These are phyloP conservation scores for Chalciporus piperatus DNA, from an alignment of 768 basidiomycete species.

Conservation along the genomic window DNA sequence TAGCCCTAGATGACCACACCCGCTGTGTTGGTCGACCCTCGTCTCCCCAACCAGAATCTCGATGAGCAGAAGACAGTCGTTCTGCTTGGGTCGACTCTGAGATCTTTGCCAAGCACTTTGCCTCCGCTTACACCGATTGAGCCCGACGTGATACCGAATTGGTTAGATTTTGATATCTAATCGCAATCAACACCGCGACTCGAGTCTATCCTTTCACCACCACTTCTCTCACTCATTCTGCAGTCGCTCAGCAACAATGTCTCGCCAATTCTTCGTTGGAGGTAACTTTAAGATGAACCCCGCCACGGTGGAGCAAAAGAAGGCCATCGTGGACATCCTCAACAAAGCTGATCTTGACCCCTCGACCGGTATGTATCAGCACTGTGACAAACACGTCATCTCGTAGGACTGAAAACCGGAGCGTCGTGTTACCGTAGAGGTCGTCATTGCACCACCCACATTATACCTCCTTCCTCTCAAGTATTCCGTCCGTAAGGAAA, in stretches of 20 bases:
- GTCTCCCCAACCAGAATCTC: no score
- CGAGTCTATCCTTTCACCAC: neutral
- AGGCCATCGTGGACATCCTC: conserved; percentile 61
- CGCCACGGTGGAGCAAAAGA: conserved; percentile 58
- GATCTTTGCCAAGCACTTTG: no score
- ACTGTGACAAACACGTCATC: neutral
- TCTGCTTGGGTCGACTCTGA: no score
- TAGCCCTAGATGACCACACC: no score
- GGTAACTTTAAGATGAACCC: conserved; percentile 99
- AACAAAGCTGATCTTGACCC: conserved; percentile 81
- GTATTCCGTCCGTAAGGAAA: conserved; percentile 56
- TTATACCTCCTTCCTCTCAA: conserved; percentile 81
- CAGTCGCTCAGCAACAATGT: conserved; percentile 39
- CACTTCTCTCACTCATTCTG: no score
- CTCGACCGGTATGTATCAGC: conserved; percentile 55
- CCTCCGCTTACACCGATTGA: neutral
- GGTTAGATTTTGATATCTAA: neutral
- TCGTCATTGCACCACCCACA: conserved; percentile 89
- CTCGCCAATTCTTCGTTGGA: conserved; percentile 90
- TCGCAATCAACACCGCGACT: conserved; percentile 1
- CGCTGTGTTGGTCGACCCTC: no score
- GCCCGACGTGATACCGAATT: no score
- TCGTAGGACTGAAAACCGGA: conserved; percentile 9
- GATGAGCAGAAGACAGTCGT: no score
- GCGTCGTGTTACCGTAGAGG: conserved; percentile 50